phyloP scores from a whole-genome alignment of 2,329 filamentous ascomycete genomes.

The Colletotrichum tamarilloi region DNA sequence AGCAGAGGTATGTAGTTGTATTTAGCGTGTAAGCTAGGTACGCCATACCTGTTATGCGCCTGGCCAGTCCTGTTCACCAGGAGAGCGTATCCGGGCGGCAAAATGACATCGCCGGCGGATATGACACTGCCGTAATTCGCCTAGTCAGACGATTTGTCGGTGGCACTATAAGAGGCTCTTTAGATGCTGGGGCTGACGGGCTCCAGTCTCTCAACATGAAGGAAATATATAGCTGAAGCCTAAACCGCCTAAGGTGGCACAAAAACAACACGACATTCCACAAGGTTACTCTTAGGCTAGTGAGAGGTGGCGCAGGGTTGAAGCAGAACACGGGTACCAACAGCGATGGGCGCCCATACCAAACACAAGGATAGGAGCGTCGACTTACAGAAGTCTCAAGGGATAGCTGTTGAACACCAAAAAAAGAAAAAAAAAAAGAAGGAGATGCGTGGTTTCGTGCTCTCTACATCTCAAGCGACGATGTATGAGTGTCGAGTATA shows the following conservation, averaged over 20 bases:
- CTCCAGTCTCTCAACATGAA: neutral
- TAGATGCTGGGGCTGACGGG: neutral
- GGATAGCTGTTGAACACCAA: neutral
- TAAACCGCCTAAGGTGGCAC: neutral
- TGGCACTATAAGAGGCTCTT: neutral
- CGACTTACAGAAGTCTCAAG: neutral
- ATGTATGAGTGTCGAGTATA: neutral
- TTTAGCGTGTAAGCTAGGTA: neutral
- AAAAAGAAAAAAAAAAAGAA: neutral
- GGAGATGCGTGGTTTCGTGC: neutral
- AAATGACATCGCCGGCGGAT: neutral
- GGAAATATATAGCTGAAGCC: neutral
- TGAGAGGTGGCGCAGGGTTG: conserved; percentile 9
- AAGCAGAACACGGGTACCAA: neutral
- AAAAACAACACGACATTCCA: neutral
- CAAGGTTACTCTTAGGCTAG: conserved; percentile 11
- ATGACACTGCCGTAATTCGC: neutral
- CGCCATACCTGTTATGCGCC: neutral
- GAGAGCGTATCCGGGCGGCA: neutral
- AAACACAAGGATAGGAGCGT: neutral
- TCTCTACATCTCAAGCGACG: neutral
- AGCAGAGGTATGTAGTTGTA: conserved; percentile 9
- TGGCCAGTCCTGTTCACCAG: neutral
- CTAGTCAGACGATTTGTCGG: neutral
- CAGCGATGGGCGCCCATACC: neutral